These are phyloP conservation scores for Dictyostelium citrinum DNA, from an alignment of 78 protist genomes.

Conservation along the genomic window DNA sequence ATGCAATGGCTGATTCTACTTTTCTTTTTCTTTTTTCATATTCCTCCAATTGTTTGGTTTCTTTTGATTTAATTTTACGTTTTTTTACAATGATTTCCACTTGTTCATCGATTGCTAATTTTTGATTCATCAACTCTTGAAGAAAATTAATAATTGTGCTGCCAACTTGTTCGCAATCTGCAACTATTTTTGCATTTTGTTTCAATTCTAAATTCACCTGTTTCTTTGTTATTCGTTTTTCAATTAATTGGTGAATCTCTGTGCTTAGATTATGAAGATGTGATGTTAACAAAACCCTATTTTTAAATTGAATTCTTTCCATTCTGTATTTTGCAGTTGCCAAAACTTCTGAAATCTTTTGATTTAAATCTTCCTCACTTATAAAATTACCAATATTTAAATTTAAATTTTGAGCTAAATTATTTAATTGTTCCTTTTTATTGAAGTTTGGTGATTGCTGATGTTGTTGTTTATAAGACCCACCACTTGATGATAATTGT, in stretches of 20 bases:
- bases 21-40: constrained; percentile 18
- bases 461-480: neutral
- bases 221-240: constrained; percentile 54
- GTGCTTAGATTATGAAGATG: constrained; percentile 31
- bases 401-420: constrained; percentile 39
- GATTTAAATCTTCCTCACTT: constrained; percentile 41
- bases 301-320: constrained; percentile 73
- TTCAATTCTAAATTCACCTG: constrained; percentile 58
- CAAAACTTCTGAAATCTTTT: constrained; percentile 58
- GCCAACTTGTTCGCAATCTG: constrained; percentile 33
- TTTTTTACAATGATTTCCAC: constrained; percentile 16
- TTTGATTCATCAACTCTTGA: constrained; percentile 26
- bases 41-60: constrained; percentile 9
- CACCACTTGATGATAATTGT: neutral
- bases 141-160: constrained; percentile 29
- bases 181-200: constrained; percentile 58
- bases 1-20: constrained; percentile 38
- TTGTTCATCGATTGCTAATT: neutral
- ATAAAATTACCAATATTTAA: neutral
- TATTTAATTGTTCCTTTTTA: constrained; percentile 53
- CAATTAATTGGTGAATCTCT: constrained; percentile 60
- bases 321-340: constrained; percentile 50
- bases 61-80: constrained; percentile 35
- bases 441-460: constrained; percentile 1
- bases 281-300: constrained; percentile 49